Percentiles rank a stretch among this genome's conserved stretches.
Conservation (phyloP, 2,329 filamentous ascomycete genomes). For the Penicillium sp. region DNA sequence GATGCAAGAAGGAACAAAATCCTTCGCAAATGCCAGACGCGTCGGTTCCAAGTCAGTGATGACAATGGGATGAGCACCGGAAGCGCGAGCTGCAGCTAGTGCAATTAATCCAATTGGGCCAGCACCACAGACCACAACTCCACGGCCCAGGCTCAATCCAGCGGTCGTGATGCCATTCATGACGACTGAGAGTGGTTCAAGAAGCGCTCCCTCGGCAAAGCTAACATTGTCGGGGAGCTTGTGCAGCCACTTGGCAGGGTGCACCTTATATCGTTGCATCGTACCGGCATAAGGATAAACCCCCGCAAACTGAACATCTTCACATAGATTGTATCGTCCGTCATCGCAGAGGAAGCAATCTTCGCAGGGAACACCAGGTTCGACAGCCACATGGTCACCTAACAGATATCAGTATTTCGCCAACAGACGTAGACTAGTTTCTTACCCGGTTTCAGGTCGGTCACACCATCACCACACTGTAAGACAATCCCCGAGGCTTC, state of each 20-base stretch:
- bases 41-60: conserved; percentile 62
- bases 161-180: conserved; percentile 4
- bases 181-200: conserved; percentile 9
- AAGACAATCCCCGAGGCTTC: conserved; percentile 34
- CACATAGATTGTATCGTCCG: conserved; percentile 45
- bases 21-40: conserved; percentile 58
- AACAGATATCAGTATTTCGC: not conserved
- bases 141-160: conserved; percentile 1
- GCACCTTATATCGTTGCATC: conserved; percentile 37
- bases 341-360: conserved; percentile 37
- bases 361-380: conserved; percentile 28
- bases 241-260: conserved; percentile 40
- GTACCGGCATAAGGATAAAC: conserved; percentile 41
- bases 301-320: conserved; percentile 42
- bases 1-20: conserved; percentile 55
- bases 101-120: conserved; percentile 40
- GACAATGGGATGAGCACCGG: conserved; percentile 63
- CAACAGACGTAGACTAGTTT: not conserved
- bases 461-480: conserved; percentile 26
- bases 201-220: conserved; percentile 37
- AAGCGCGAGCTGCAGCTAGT: conserved; percentile 58
- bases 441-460: conserved; percentile 10
- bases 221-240: conserved; percentile 38
- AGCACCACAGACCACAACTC: conserved; percentile 7
- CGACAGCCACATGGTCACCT: conserved; percentile 34